Conservation (phyloP, 1,139 yeast genomes). For the Suhomyces maxii region DNA sequence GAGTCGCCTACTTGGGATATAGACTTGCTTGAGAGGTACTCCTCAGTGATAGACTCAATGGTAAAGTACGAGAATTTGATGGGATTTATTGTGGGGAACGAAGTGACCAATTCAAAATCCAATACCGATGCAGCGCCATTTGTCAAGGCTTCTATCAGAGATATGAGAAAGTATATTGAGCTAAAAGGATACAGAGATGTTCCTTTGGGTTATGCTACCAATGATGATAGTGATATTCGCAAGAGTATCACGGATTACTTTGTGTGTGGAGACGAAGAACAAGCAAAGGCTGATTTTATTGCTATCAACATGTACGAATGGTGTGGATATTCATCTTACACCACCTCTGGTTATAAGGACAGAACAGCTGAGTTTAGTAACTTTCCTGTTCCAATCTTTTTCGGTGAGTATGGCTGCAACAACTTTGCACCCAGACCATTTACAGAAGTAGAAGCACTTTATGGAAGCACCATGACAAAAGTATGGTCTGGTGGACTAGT, state of each 20-base stretch:
- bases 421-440: conserved; percentile 55
- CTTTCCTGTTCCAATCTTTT: conserved; percentile 56
- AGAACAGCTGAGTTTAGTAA: conserved; percentile 49
- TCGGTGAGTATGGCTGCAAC: conserved; percentile 66
- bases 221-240: conserved; percentile 57
- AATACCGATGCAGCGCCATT: conserved; percentile 58
- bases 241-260: conserved; percentile 48
- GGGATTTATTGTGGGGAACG: conserved; percentile 65
- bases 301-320: conserved; percentile 67
- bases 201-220: conserved; percentile 64
- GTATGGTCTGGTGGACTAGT: conserved; percentile 47
- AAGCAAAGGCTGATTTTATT: conserved; percentile 43
- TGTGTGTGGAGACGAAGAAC: conserved; percentile 41
- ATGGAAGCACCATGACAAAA: conserved; percentile 35
- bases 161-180: conserved; percentile 50
- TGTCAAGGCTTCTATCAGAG: conserved; percentile 63
- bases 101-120: conserved; percentile 51
- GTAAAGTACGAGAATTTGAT: conserved; percentile 48
- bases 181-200: conserved; percentile 43
- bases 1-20: conserved; percentile 50
- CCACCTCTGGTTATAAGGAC: conserved; percentile 56
- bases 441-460: conserved; percentile 45
- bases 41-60: conserved; percentile 53
- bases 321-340: conserved; percentile 63
- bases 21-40: conserved; percentile 36